A percentile compares a stretch with the other conserved stretches of the same genome.
Conservation (phyloP, 768 basidiomycete species). For the Auriscalpium vulgare region DNA sequence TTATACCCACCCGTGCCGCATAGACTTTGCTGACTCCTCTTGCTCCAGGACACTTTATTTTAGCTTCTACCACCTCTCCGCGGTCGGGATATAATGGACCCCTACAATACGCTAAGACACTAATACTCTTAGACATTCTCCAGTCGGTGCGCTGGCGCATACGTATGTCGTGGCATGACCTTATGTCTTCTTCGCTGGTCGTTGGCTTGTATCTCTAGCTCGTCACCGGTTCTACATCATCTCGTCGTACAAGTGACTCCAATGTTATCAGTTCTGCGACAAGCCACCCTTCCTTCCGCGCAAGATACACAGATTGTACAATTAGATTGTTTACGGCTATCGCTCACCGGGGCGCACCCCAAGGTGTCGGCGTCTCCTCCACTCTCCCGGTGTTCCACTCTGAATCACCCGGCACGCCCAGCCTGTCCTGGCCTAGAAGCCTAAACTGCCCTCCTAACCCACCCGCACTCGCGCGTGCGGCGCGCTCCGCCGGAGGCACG, state of each 20-base stretch:
- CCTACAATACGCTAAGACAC: not conserved
- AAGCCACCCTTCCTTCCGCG: no score
- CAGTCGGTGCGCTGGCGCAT: not conserved
- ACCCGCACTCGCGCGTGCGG: constrained; percentile 5
- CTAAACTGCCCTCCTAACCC: constrained; percentile 29
- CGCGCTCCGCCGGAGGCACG: constrained; percentile 45
- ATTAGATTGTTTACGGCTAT: no score
- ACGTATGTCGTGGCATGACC: not conserved
- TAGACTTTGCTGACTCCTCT: not conserved
- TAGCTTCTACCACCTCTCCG: constrained; percentile 20
- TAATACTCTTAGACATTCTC: not conserved
- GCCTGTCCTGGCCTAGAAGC: constrained; percentile 54
- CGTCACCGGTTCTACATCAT: no score
- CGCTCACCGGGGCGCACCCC: constrained; percentile 5
- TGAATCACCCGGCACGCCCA: constrained; percentile 58
- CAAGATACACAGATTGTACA: no score
- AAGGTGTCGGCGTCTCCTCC: constrained; percentile 63
- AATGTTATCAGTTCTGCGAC: no score
- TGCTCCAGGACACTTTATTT: constrained; percentile 68
- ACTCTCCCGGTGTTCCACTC: constrained; percentile 43
- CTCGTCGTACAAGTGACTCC: no score
- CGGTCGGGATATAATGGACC: constrained; percentile 1
- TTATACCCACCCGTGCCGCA: not conserved
- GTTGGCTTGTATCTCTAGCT: not conserved
- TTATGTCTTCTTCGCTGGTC: not conserved